Conservation (phyloP, 768 basidiomycete species). For the Trametes elegans region DNA sequence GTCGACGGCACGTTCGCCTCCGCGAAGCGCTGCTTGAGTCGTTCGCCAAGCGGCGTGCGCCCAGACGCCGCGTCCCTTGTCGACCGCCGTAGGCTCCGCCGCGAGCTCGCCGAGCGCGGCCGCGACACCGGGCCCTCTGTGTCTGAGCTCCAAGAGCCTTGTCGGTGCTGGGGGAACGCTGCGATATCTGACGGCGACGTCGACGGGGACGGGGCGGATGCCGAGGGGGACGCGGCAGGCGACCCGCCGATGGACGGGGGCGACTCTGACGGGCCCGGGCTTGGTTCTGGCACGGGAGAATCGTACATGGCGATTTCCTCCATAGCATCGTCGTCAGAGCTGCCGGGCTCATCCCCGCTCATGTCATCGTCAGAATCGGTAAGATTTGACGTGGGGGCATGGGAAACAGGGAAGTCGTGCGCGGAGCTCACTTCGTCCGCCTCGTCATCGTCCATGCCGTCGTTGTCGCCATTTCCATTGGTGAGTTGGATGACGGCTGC, state of each 20-base stretch:
- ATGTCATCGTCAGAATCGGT: constrained; percentile 77
- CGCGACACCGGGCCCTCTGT: constrained; percentile 32
- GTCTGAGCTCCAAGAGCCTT: constrained; percentile 27
- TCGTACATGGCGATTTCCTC: constrained; percentile 82
- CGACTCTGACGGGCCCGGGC: constrained; percentile 5
- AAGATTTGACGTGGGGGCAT: constrained; percentile 47
- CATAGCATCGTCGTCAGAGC: constrained; percentile 77
- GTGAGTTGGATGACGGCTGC: constrained; percentile 78
- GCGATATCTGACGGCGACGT: constrained; percentile 22
- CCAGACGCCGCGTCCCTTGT: constrained; percentile 34
- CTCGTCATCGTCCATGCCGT: constrained; percentile 55
- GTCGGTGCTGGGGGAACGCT: constrained; percentile 22
- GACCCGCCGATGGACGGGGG: constrained; percentile 1
- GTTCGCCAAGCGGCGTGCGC: constrained; percentile 65
- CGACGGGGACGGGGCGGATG: constrained; percentile 18
- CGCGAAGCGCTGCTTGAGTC: constrained; percentile 76
- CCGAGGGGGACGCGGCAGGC: neutral
- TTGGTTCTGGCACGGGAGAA: constrained; percentile 7
- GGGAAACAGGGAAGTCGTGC: constrained; percentile 65
- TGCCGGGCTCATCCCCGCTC: constrained; percentile 66
- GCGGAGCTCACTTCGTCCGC: constrained; percentile 65
- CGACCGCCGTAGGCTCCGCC: constrained; percentile 52
- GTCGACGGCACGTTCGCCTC: constrained; percentile 71
- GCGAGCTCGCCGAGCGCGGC: constrained; percentile 44
- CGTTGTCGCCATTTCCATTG: constrained; percentile 53